Percentiles rank a stretch among this genome's conserved stretches.
Conservation (phyloP, 768 basidiomycete genomes). For the Pleurotus tuber-regium region DNA sequence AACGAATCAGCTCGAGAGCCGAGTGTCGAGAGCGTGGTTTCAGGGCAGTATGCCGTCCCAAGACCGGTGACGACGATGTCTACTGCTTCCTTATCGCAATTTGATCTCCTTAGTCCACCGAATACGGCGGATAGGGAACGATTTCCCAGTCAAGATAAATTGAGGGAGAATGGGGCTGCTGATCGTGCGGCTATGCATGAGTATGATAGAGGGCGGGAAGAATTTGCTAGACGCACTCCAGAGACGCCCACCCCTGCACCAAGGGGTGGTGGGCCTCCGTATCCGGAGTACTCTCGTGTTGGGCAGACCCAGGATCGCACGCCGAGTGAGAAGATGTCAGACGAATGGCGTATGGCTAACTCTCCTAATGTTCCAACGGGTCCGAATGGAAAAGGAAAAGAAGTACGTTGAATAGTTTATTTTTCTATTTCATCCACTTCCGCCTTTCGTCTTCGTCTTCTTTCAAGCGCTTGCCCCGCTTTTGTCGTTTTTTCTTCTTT, state of each 20-base stretch:
- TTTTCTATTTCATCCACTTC: not conserved
- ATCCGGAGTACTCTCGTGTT: not conserved
- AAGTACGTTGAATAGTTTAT: not conserved
- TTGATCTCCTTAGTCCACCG: constrained; percentile 5
- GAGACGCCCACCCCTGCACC: constrained; percentile 2
- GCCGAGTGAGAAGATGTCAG: constrained; percentile 6
- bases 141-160: not conserved
- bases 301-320: not conserved
- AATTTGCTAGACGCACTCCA: not conserved
- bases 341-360: constrained; percentile 3
- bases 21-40: too few species aligned
- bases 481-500: not conserved
- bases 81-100: constrained; percentile 5
- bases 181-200: not conserved
- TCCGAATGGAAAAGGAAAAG: constrained; percentile 8
- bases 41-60: not conserved
- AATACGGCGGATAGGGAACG: constrained; percentile 2
- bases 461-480: not conserved
- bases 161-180: not conserved
- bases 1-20: not conserved
- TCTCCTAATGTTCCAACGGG: not conserved
- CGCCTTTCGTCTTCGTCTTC: not conserved
- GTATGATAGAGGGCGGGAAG: not conserved
- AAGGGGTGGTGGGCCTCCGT: not conserved
- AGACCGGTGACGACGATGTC: not conserved